Base-by-base conservation (phyloP, 2,329 filamentous ascomycete genomes). In the Ophiostoma perfectum region DNA sequence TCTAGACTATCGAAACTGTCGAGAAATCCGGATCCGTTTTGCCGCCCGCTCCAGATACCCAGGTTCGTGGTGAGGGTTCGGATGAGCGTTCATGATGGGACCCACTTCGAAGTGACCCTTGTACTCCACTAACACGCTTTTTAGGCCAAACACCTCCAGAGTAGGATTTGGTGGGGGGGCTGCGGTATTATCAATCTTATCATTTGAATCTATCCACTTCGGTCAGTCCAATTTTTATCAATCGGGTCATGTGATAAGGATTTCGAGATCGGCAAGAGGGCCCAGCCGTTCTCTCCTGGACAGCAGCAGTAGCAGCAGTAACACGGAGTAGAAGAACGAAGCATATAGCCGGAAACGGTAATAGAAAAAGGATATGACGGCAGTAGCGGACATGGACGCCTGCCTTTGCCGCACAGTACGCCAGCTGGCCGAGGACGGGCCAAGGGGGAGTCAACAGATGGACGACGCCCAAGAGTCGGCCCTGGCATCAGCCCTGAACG, bases 131-230 rank as follows among this genome's bases (percentile, higher is more conserved):
- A 62, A 41, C 58, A 41, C 58, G 38, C 38, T 62, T 16, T n/a
- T 12, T 49, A 14, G 7, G 45, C 11, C 45, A 12, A 12, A 49
- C 11, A 49, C 8, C 45, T n/a, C n/a, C n/a, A 1, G 11, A 14
- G 12, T 49, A 9, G 5, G 45, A 49, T 12, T 12, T 11, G 27
- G 8, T 27, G 11, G 55, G 55, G 58, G 36, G 3, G 14, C 42
- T 64, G 63, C 63, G 42, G 4, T 36, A 64, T 64, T 64, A 64
- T 64, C 63, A 64, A 64, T 64, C 63, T 64, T 64, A 64, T 64
- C 63, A n/a, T 18, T 11, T 7, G 1, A 41, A 64, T 44, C 63
- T 38, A 14, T 44, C 41, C 63, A 45, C 41, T 64, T 39, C 42
- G 27, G n/a, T 18, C 4, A 64, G 11, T 64, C 62, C 39, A 38